phyloP scores from a whole-genome alignment of 768 basidiomycete species.

The Terana coerulea region DNA sequence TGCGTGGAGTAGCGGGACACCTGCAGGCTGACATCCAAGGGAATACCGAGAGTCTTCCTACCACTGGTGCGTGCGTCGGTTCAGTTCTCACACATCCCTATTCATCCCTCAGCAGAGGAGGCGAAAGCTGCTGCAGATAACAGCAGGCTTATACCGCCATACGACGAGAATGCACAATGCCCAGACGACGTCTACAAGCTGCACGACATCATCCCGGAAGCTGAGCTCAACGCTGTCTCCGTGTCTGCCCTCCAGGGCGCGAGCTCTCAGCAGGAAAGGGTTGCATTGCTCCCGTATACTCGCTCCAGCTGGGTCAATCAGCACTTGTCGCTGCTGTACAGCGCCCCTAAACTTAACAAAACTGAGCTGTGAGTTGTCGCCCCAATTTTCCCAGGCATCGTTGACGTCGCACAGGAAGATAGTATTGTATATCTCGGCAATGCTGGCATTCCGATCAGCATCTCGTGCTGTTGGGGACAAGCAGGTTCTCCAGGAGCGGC shows the following conservation, averaged over 20 bases:
- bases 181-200: slow-evolving; percentile 74
- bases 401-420: slow-evolving; percentile 50
- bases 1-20: slow-evolving; percentile 78
- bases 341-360: slow-evolving; percentile 49
- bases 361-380: slow-evolving; percentile 55
- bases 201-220: slow-evolving; percentile 73
- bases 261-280: slow-evolving; percentile 42
- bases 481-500: slow-evolving; percentile 49
- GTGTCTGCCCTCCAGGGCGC: slow-evolving; percentile 53
- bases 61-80: slow-evolving; percentile 49
- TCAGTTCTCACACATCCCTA: slow-evolving; percentile 1
- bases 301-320: slow-evolving; percentile 68
- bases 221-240: slow-evolving; percentile 74
- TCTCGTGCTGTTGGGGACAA: slow-evolving; percentile 43
- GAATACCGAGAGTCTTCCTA: slow-evolving; percentile 65
- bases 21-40: slow-evolving; percentile 81
- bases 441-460: slow-evolving; percentile 65
- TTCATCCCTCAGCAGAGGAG: slow-evolving; percentile 46
- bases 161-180: slow-evolving; percentile 59
- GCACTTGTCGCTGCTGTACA: slow-evolving; percentile 46
- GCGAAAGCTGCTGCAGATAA: slow-evolving; percentile 60
- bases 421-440: slow-evolving; percentile 75
- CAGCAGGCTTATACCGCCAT: slow-evolving; percentile 72
- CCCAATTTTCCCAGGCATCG: slow-evolving; percentile 1
- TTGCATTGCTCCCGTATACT: slow-evolving; percentile 55